Evolutionary conservation across 179 eudicot species (phyloP), one percentile per base, ranked within the genome.

Genomic region (Carnegiea gigantea): DNA sequence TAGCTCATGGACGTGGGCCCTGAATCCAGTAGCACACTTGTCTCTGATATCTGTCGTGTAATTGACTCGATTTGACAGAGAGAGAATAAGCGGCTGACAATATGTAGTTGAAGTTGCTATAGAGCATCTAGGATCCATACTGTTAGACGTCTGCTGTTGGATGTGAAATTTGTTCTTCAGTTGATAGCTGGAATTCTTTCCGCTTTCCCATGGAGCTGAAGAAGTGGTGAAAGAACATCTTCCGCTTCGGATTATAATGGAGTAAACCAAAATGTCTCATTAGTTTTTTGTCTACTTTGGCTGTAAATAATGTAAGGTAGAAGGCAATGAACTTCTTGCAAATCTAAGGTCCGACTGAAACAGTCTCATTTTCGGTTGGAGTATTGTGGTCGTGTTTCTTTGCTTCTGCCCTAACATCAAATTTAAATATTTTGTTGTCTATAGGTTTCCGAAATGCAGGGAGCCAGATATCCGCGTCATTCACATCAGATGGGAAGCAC

Each of bases 401-500:
- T 12, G 9, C 57, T 51, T 51, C 9, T 51, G 57, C 57, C 57
- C 57, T 12, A 51, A 51, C 57, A 51, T 12, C 57, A 51, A 51
- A 9, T 51, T 51, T 20, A 20, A 57, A 57, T 5, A 3, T 5
- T 20, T 15, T 57, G 62, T 57, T 6, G 18, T 67, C 38, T 80
- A 33, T 72, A 95, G 98, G 98, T 70, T 74, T 83, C 44, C 84
- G 90, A 75, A 86, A 81, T 76, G 83, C 92, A 18, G 94, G 91
- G 72, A 92, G 89, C 82, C 94, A 90, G 46, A 86, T 84, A 48
- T 87, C 92, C 18, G 97, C 98, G 20, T 87, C 95, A 10, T 93
- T 92, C 79, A 91, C 98, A 1, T 84, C 91, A 21, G 95, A 93
- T 51, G 97, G 98, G 57, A 87, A 83, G 64, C 97, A 91, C 77